Evolutionary conservation across 2,329 filamentous ascomycete genomes (phyloP), one percentile per base, ranked within the genome.

Genomic region (Diatrype stigma): DNA sequence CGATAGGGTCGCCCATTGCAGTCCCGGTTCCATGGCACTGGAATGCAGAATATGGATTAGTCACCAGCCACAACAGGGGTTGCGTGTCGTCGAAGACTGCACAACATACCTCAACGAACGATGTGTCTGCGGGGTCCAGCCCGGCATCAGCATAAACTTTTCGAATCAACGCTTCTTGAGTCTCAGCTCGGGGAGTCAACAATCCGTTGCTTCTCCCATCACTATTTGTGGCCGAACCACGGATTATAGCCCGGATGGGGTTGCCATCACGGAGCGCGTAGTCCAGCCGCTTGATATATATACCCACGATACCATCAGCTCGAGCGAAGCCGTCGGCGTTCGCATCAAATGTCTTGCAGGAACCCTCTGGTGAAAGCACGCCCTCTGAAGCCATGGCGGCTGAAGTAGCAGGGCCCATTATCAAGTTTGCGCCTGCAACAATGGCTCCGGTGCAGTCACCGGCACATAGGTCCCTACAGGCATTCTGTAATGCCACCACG

Each of bases 321-420:
- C 74, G 63, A 0, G 64, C 71, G 51, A 77, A 79, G 2, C 76
- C 76, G 48, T 73, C 66, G 3, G 71, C 74, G 2, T 60, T 56
- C 12, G 63, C 55, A 50, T 74, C 72, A 40, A 70, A 73, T 12
- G 59, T 62, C 42, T 63, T 55, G 49, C 57, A 64, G 8, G 54
- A 59, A 1, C 57, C 56, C 22, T 56, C 58, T n/a, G 58, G 56
- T 22, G 60, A 60, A 3, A 65, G 50, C 8, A 64, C 53, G 4
- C 60, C 60, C 19, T 58, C 56, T 3, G 52, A 53, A 16, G 56
- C 47, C 56, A 62, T 51, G 49, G 50, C 40, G 6, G 59, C 55
- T 4, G 53, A 51, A 12, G 57, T 51, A 6, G 63, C 56, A 2
- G 63, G 66, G 14, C 52, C 49, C 8, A 60, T 54, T 11, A 58